A percentile compares a stretch with the other conserved stretches of the same genome.
Evolutionary conservation across 768 basidiomycete genomes (phyloP).

Genomic region (Amanita fuliginea): DNA sequence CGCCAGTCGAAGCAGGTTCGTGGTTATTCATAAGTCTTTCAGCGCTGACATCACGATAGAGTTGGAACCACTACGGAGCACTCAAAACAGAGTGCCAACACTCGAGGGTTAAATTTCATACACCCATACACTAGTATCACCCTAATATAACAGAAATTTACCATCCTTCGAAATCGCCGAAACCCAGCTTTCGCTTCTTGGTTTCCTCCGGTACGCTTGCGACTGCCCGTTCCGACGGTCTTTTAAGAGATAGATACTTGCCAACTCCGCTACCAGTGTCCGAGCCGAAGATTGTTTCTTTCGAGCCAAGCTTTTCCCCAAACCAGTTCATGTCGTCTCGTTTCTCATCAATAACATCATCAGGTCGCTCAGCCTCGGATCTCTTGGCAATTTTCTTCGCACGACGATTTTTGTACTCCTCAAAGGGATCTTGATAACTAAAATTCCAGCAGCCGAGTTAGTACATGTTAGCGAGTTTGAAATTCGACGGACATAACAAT

Average conservation of each 20-base stretch:
- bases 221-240: conserved; percentile 21
- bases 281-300: conserved; percentile 17
- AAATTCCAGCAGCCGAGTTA: background rate
- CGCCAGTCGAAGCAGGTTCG: conserved; percentile 20
- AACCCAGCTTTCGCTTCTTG: conserved; percentile 79
- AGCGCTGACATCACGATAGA: background rate
- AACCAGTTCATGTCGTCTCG: conserved; percentile 81
- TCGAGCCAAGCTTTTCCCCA: conserved; percentile 69
- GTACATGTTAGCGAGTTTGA: background rate
- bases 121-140: background rate
- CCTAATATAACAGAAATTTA: conserved; percentile 19
- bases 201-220: conserved; percentile 34
- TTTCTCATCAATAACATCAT: conserved; percentile 34
- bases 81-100: conserved; percentile 1
- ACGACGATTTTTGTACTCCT: conserved; percentile 79
- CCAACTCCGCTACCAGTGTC: conserved; percentile 51
- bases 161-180: conserved; percentile 88
- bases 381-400: conserved; percentile 64
- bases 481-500: conserved; percentile 61
- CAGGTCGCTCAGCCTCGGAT: conserved; percentile 25
- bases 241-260: conserved; percentile 61
- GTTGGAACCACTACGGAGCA: background rate
- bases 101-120: conserved; percentile 1
- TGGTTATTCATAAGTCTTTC: background rate
- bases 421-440: conserved; percentile 92